Base-by-base conservation (phyloP, 768 basidiomycete species). In the Rhodosporidiobolus sp. region DNA sequence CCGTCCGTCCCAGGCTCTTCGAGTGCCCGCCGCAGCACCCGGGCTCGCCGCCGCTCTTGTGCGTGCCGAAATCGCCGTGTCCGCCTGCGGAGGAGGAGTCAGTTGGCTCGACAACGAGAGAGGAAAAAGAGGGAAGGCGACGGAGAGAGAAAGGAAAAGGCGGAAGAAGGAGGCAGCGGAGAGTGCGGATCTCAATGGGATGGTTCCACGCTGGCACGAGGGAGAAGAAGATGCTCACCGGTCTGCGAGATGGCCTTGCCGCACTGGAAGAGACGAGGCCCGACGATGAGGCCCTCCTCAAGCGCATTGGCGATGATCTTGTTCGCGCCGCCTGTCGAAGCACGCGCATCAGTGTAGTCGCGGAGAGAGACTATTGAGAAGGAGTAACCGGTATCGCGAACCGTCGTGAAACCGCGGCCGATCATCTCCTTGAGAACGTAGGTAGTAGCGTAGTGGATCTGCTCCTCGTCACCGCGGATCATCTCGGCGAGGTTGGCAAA, bases 351-450 rank as follows among this genome's bases (percentile, higher is more conserved):
- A 46, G 24, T 5, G 26, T 7, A 34, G 43, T 8, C 4, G 9
- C 10, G n/a, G n/a, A n/a, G n/a, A n/a, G n/a, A n/a, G n/a, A n/a
- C n/a, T 10, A 32, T 14, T 19, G 55, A 59, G 26, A 45, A 32
- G 50, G 50, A n/a, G 50, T n/a, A n/a, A 61, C 48, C 82, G 12
- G 80, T 81, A 66, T 83, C 83, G 16, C 83, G 79, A 10, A 83
- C 82, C 24, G 82, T 82, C 0, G 83, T 84, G 70, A 83, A 83
- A 1, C 83, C 83, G 16, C 82, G 76, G 9, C 72, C 53, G 5
- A 83, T 81, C 82, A 83, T 83, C 68, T 82, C 82, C 60, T 81
- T 81, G 17, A 84, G 74, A 19, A 83, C 80, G 58, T 82, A 84
- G 6, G 82, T 81, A 11, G 83, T 79, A 14, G 82, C 78, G 43